Evolutionary conservation across 441 rosid genomes (phyloP), one percentile per base, ranked within the genome.

Genomic region (Pelargonium australe): DNA sequence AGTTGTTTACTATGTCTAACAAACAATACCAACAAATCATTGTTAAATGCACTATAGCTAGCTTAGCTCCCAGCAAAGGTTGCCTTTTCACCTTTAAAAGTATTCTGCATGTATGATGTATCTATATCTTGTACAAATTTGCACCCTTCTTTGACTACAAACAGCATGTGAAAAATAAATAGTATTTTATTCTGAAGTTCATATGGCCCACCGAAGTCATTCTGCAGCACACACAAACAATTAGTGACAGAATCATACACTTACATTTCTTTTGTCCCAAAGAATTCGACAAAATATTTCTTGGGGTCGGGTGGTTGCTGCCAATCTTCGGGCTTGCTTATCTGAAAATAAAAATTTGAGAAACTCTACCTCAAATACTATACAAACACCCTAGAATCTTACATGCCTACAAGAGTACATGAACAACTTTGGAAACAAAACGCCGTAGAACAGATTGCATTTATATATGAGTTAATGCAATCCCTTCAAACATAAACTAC

Each of bases 191-290:
- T 10, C 51, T 10, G 51, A 45, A 44, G 11, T 8, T 66, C 45
- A 67, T 40, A 49, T 19, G 5, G n/a, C 4, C 23, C 7, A 34
- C 34, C 55, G n/a, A 45, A 12, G 51, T 45, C 55, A 69, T 51
- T 55, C 14, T 43, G n/a, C 67, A 72, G 55, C 40, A 57, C 62
- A 45, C 65, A 64, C 49, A 68, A 41, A 66, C 43, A 68, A 37
- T 57, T 44, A 73, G 17, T 19, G 4, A 43, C n/a, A 55, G 55
- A 47, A 47, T 5, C 4, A 67, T 66, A 60, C 53, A 85, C 98
- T 88, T 81, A 96, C 98, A 96, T 93, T 85, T 96, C 98, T 78
- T 89, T 75, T 17, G 99, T 93, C 76, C 99, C 97, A 75, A 91
- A 96, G 84, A 93, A 96, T 47, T 85, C 82, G 70, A 96, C 98